Evolutionary conservation across 768 basidiomycete species (phyloP), one percentile per base, ranked within the genome.

Genomic region (Lyophyllum shimeji): DNA sequence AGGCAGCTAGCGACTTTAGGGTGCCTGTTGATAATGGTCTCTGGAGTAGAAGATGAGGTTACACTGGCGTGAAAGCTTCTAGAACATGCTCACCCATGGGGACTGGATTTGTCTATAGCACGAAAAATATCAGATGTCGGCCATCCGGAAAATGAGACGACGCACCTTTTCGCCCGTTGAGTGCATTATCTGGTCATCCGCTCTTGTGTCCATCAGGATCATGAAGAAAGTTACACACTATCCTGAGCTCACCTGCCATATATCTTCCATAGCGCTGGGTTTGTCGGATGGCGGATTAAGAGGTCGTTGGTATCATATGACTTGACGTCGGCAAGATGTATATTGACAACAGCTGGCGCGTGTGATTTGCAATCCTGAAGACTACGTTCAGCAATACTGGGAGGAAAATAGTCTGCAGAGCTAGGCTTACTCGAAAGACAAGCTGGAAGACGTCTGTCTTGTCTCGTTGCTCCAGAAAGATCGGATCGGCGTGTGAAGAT

Each of bases 161-260:
- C 46, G n/a, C 43, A 72, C 73, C 71, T 74, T 76, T 58, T 75
- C 72, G 18, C 76, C 76, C 12, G 72, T 76, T 29, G 63, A 68
- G 42, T 75, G 68, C 63, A 75, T 73, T 39, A 81, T 74, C 60
- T 79, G 78, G 53, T 81, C 79, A 53, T 80, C 79, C 8, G 62
- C 65, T 15, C 55, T 56, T 9, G 21, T 3, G 11, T 37, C 34
- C 7, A 37, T 17, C 3, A 12, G 34, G 29, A 37, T 37, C 34
- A 17, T 13, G 3, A 6, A 13, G 34, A 11, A 11, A 6, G 7
- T 13, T 13, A 8, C 15, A 37, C 11, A 3, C 15, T 12, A 37
- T 17, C 13, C 5, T n/a, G 18, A 18, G 21, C 48, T 12, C 37
- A 56, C 55, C 81, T 67, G 2, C 80, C 78, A 46, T 65, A 70